Base-by-base conservation (phyloP, 176 grass and related monocot species). In the Phragmites australis region DNA sequence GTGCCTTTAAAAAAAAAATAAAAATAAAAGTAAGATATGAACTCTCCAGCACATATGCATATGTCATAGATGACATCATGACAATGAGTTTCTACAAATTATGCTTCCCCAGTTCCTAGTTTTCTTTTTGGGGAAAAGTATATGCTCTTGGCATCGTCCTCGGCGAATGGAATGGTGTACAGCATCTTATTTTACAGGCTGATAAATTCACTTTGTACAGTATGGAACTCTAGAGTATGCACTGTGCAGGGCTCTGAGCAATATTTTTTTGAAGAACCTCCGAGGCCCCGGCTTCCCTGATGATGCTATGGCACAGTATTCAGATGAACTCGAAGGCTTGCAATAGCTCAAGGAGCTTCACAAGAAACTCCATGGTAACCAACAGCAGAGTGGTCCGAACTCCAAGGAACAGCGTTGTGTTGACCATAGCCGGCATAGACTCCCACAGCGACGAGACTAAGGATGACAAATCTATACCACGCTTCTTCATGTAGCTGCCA, bases 401-500 rank as follows among this genome's bases (percentile, higher is more conserved):
- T 41, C 54, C 61, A 74, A 61, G 84, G 42, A 75, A 55, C 72
- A 13, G 90, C 88, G 37, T 93, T 78, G 85, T 96, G 84, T 65
- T 91, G 97, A 78, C 97, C 97, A 66, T 96, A 99, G 29, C 86
- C 62, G 2, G 97, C 97, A 77, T 96, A 99, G 18, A 95, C 14
- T 37, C 81, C 93, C 46, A 88, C 76, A 0, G 90, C 78, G 14
- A 93, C 21, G 15, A 99, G 55, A 58, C 90, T 96, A 55, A 99
- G 86, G 27, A 99, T 90, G 68, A 91, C 66, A 70, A 99, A 99
- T 91, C 93, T 99, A 29, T 88, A 89, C 88, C 97, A 99, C 11
- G 88, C 97, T 88, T 99, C 97, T 88, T 91, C 97, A 77, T 99
- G 97, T 53, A 99, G 87, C 97, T 99, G 90, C 81, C 61, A 75